Evolutionary conservation across 192 early-diverging fungal genomes (phyloP).

Genomic region (Rhizophagus clarus): DNA sequence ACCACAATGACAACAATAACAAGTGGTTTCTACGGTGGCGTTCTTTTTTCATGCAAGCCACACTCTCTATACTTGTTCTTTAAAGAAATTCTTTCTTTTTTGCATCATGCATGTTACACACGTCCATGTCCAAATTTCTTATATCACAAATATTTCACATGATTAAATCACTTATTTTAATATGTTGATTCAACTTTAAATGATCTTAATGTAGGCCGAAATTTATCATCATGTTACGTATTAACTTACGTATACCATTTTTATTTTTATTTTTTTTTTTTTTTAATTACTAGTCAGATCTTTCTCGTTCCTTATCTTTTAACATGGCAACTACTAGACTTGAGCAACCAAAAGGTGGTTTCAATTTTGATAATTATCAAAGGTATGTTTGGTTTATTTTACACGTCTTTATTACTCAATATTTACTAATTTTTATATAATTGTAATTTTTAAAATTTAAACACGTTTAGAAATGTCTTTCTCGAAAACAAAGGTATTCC

Average conservation of each 20-base stretch:
- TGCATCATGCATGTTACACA: background rate
- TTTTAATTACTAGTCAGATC: background rate
- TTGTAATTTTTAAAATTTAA: too few relatives aligned
- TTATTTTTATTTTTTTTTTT: too few relatives aligned
- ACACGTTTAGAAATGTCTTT: conserved; percentile 65
- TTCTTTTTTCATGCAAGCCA: background rate
- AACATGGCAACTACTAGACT: conserved; percentile 54
- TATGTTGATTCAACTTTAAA: too few relatives aligned
- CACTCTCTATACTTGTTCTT: background rate
- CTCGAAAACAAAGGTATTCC: conserved; percentile 77
- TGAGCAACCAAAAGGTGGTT: conserved; percentile 62
- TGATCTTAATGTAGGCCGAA: too few relatives aligned
- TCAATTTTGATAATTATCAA: conserved; percentile 86
- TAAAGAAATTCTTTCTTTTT: background rate
- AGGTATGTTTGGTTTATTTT: conserved; percentile 50
- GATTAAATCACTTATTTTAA: too few relatives aligned
- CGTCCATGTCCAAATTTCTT: too few relatives aligned
- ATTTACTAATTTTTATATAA: too few relatives aligned
- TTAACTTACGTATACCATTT: too few relatives aligned
- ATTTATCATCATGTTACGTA: too few relatives aligned
- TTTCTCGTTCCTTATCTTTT: background rate
- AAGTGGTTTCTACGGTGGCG: background rate
- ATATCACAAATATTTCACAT: too few relatives aligned
- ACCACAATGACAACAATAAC: too few relatives aligned
- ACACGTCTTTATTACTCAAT: background rate